These are phyloP conservation scores for Elsinoe australis DNA, from an alignment of 2,329 filamentous ascomycete genomes.

Conservation along the genomic window DNA sequence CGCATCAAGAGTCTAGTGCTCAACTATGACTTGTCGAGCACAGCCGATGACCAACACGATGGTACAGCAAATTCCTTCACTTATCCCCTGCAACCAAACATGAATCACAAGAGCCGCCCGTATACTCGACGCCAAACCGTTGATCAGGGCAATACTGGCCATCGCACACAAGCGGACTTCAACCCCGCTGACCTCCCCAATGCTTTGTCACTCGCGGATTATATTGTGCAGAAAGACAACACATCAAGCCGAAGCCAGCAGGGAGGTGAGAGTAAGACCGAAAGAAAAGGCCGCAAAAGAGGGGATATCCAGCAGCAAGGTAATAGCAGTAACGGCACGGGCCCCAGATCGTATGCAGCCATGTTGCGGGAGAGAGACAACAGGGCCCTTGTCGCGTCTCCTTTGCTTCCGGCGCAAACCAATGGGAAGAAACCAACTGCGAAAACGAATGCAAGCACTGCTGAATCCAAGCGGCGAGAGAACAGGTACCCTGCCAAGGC, in stretches of 20 bases:
- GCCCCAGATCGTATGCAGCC: background rate
- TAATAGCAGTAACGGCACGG: no score
- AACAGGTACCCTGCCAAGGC: slow-evolving; percentile 3
- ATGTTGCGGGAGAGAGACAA: slow-evolving; percentile 1
- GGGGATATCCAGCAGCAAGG: no score
- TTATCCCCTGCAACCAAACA: slow-evolving; percentile 39
- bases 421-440: background rate
- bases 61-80: slow-evolving; percentile 49
- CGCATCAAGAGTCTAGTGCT: slow-evolving; percentile 96
- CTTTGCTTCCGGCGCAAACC: background rate
- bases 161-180: slow-evolving; percentile 13
- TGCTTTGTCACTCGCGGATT: background rate
- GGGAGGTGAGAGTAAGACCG: background rate
- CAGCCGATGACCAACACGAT: slow-evolving; percentile 61
- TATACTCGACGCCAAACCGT: slow-evolving; percentile 34
- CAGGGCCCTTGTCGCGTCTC: background rate
- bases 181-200: slow-evolving; percentile 8
- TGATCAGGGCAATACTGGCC: slow-evolving; percentile 4
- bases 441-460: background rate
- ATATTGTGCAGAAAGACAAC: background rate
- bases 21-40: slow-evolving; percentile 87
- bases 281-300: no score
- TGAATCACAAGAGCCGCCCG: slow-evolving; percentile 41
- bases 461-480: background rate
- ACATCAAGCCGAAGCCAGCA: background rate